phyloP scores from a whole-genome alignment of 2,329 filamentous ascomycete genomes.

The Aspergillus hortae region DNA sequence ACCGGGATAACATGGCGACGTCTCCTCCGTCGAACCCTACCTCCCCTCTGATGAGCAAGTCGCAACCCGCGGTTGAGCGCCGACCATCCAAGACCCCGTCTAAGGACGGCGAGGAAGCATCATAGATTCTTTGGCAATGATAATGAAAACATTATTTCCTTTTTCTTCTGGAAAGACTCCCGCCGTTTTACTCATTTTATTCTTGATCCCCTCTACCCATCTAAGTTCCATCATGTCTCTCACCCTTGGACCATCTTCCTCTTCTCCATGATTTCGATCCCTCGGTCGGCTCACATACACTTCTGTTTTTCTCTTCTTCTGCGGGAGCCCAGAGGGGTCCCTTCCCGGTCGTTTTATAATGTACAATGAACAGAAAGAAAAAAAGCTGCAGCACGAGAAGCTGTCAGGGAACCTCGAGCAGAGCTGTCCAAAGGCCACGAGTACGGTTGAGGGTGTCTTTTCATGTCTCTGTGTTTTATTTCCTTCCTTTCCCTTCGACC shows the following conservation, averaged over 20 bases:
- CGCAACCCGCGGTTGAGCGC: slow-evolving; percentile 43
- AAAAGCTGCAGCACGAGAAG: background rate
- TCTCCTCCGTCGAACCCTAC: slow-evolving; percentile 48
- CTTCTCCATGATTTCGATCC: slow-evolving; percentile 20
- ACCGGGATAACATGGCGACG: slow-evolving; percentile 43
- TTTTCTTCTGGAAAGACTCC: slow-evolving; percentile 33
- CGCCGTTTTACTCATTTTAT: background rate
- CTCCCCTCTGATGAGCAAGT: slow-evolving; percentile 46
- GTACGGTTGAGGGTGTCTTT: background rate
- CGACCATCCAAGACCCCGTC: slow-evolving; percentile 42
- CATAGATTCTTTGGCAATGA: slow-evolving; percentile 39
- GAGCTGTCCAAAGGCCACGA: background rate
- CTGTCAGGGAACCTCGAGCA: background rate
- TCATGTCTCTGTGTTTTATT: background rate
- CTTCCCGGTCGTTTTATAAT: slow-evolving; percentile 11
- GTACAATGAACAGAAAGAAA: slow-evolving; percentile 16
- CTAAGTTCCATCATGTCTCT: slow-evolving; percentile 14
- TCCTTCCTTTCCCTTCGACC: background rate
- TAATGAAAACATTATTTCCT: slow-evolving; percentile 33
- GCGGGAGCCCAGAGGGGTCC: slow-evolving; percentile 1
- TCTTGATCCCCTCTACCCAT: slow-evolving; percentile 13
- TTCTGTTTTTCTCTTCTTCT: slow-evolving; percentile 11
- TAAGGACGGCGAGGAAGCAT: slow-evolving; percentile 39
- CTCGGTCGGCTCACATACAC: slow-evolving; percentile 14
- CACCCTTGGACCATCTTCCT: slow-evolving; percentile 17